Conservation (phyloP, 176 grass and related monocot species). For the Secale cereale region DNA sequence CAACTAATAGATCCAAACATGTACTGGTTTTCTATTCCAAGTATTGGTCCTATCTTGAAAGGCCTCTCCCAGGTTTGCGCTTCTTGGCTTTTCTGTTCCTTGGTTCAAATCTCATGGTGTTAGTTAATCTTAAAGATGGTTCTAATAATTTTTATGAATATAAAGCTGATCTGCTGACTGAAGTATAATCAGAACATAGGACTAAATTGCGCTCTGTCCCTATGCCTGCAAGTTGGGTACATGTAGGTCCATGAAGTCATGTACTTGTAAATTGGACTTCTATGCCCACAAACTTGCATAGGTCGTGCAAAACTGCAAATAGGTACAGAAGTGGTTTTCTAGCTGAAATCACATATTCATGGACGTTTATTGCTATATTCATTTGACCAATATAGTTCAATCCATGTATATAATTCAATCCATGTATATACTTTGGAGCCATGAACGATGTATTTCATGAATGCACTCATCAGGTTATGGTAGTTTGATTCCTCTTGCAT, state of each 20-base stretch:
- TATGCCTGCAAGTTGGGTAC: background rate
- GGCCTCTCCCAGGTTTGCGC: conserved; percentile 73
- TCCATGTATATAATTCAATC: background rate
- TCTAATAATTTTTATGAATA: background rate
- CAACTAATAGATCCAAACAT: conserved; percentile 84
- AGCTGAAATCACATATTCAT: background rate
- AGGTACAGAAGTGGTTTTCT: background rate
- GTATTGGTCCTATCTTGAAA: conserved; percentile 70
- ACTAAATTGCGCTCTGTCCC: background rate
- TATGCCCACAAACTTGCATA: background rate
- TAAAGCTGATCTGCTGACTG: background rate
- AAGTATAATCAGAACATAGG: background rate
- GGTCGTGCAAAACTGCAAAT: background rate
- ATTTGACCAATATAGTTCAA: background rate
- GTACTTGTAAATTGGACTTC: background rate
- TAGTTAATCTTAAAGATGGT: background rate
- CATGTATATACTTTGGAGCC: background rate
- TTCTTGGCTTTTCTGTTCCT: background rate
- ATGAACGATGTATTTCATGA: background rate
- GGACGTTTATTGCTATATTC: background rate
- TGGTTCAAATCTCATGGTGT: background rate
- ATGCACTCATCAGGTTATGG: background rate
- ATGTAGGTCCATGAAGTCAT: background rate
- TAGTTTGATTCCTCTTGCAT: background rate
- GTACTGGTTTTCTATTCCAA: conserved; percentile 91